Evolutionary conservation across 2,329 filamentous ascomycete species (phyloP).

Genomic region (Alternaria viburni): DNA sequence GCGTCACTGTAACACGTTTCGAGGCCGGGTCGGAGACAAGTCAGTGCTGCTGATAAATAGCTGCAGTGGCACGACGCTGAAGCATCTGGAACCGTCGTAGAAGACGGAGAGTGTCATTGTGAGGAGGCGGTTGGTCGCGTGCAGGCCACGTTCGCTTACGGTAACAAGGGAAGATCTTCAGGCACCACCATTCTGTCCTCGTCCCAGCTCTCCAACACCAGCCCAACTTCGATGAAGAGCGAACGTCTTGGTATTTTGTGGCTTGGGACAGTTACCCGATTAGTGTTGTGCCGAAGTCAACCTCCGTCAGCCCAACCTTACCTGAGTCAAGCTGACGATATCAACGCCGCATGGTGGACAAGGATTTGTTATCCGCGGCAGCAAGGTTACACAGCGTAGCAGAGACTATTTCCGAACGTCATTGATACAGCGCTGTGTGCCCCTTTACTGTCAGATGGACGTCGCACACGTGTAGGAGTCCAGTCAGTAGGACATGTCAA

Average conservation of each 20-base stretch:
- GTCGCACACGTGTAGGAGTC: neutral
- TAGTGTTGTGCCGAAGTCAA: neutral
- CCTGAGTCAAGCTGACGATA: slow-evolving; percentile 3
- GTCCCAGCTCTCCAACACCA: slow-evolving; percentile 2
- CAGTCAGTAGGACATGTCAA: neutral
- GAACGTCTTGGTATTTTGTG: neutral
- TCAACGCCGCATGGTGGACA: neutral
- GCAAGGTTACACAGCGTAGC: slow-evolving; percentile 6
- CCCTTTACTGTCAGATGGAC: neutral
- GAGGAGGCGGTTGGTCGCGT: slow-evolving; percentile 13
- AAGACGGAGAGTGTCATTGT: slow-evolving; percentile 9
- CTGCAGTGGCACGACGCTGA: slow-evolving; percentile 15
- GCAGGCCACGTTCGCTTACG: slow-evolving; percentile 19
- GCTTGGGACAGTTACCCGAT: neutral
- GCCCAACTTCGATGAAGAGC: neutral
- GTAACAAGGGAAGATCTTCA: slow-evolving; percentile 20
- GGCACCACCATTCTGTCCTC: slow-evolving; percentile 14
- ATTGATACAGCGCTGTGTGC: neutral
- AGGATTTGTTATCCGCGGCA: slow-evolving; percentile 1
- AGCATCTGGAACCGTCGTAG: slow-evolving; percentile 15
- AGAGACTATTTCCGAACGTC: neutral
- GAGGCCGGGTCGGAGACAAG: slow-evolving; percentile 13
- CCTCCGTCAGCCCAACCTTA: slow-evolving; percentile 2
- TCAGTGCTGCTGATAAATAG: slow-evolving; percentile 12
- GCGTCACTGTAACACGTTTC: slow-evolving; percentile 20